These are phyloP conservation scores for Coniferiporia sulphurascens DNA, from an alignment of 1,284 basidiomycete species.

Conservation along the genomic window DNA sequence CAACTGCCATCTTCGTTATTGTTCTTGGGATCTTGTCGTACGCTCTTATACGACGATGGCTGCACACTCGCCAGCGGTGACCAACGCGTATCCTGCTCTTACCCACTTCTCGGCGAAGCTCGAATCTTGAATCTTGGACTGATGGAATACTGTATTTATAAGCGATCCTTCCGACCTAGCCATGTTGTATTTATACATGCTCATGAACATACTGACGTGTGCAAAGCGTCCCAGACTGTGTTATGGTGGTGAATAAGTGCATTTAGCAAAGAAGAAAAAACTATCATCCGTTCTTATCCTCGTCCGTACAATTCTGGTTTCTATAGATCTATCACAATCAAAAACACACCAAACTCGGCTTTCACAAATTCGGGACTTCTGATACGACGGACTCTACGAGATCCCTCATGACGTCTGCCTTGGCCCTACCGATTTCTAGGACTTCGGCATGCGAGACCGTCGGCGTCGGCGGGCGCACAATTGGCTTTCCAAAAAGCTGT, in stretches of 20 bases:
- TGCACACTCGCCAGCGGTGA: slow-evolving; percentile 2
- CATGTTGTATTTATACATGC: too few species aligned
- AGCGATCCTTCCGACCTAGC: too few species aligned
- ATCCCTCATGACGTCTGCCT: slow-evolving; percentile 64
- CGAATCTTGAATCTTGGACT: too few species aligned
- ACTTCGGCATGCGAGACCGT: slow-evolving; percentile 82
- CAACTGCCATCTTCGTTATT: slow-evolving; percentile 12
- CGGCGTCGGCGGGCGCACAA: slow-evolving; percentile 38
- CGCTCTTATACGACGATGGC: slow-evolving; percentile 9
- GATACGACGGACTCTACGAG: slow-evolving; percentile 59
- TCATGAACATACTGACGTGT: too few species aligned
- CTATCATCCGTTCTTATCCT: too few species aligned
- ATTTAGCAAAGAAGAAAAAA: too few species aligned
- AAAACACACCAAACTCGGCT: neutral
- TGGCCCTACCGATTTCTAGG: slow-evolving; percentile 59
- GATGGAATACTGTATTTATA: too few species aligned
- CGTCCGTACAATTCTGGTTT: too few species aligned
- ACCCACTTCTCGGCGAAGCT: too few species aligned
- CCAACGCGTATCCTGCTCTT: neutral
- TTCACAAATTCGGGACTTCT: slow-evolving; percentile 7
- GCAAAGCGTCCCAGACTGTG: too few species aligned
- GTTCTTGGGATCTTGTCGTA: slow-evolving; percentile 7
- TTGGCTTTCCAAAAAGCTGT: slow-evolving; percentile 56
- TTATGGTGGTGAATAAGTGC: too few species aligned
- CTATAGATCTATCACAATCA: neutral